Conservation (phyloP, 2,329 filamentous ascomycete species). For the Colletotrichum scovillei region DNA sequence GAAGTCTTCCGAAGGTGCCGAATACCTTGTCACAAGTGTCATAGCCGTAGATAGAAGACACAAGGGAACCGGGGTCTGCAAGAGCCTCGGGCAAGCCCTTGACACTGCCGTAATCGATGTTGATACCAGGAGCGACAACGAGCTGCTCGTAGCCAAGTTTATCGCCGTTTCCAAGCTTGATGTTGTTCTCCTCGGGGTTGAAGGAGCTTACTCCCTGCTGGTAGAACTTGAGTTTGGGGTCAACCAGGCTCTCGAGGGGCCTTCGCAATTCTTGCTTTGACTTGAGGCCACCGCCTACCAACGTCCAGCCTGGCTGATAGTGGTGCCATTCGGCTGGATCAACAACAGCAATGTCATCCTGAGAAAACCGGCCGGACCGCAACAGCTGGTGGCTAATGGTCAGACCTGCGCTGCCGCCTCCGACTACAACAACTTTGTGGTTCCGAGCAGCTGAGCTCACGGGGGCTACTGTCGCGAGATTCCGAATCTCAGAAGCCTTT, state of each 20-base stretch:
- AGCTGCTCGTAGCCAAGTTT: conserved; percentile 72
- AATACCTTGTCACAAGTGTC: conserved; percentile 66
- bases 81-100: conserved; percentile 69
- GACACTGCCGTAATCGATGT: conserved; percentile 61
- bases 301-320: conserved; percentile 77
- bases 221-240: conserved; percentile 73
- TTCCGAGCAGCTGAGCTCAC: conserved; percentile 9
- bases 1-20: conserved; percentile 57
- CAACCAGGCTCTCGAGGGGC: conserved; percentile 62
- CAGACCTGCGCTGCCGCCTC: conserved; percentile 74
- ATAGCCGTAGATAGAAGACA: conserved; percentile 70
- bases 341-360: conserved; percentile 72
- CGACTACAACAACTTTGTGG: conserved; percentile 75
- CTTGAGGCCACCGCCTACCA: conserved; percentile 75
- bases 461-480: conserved; percentile 38
- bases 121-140: conserved; percentile 70
- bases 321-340: conserved; percentile 73
- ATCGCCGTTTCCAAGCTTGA: conserved; percentile 67
- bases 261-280: conserved; percentile 67
- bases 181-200: conserved; percentile 64
- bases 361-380: conserved; percentile 63
- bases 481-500: conserved; percentile 2
- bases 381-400: conserved; percentile 76
- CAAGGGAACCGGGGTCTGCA: conserved; percentile 55
- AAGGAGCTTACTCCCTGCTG: conserved; percentile 61